These are phyloP conservation scores for Schwanniomyces etchellsii DNA, from an alignment of 1,139 yeast species.

Conservation along the genomic window DNA sequence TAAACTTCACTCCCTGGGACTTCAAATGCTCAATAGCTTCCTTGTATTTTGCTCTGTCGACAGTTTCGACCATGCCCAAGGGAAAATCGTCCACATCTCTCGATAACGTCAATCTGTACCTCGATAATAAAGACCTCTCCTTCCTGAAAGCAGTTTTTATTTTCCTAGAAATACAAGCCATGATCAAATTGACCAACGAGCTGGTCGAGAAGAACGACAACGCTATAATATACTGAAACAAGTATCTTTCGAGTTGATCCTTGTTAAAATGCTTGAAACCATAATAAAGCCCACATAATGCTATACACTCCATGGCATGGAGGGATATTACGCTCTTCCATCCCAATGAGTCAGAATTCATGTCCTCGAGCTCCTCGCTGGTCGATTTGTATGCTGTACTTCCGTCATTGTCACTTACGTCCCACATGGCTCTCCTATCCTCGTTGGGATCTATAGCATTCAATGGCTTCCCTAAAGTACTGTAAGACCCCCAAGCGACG, in stretches of 20 bases:
- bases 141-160: slow-evolving; percentile 10
- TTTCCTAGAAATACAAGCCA: slow-evolving; percentile 15
- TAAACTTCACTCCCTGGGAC: slow-evolving; percentile 11
- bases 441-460: slow-evolving; percentile 37
- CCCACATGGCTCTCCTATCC: slow-evolving; percentile 28
- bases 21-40: slow-evolving; percentile 9
- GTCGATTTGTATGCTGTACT: slow-evolving; percentile 13
- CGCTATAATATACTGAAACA: slow-evolving; percentile 16
- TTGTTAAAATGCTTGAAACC: slow-evolving; percentile 22
- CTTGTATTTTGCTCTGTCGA: slow-evolving; percentile 9
- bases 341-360: slow-evolving; percentile 15
- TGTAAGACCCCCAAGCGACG: slow-evolving; percentile 32
- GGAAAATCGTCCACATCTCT: slow-evolving; percentile 17
- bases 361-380: slow-evolving; percentile 13
- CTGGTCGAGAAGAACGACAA: not conserved
- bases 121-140: slow-evolving; percentile 9
- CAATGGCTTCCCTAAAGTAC: slow-evolving; percentile 38
- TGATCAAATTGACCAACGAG: not conserved
- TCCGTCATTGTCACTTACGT: slow-evolving; percentile 41
- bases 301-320: too few relatives aligned
- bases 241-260: slow-evolving; percentile 17
- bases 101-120: slow-evolving; percentile 17
- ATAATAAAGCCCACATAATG: slow-evolving; percentile 30
- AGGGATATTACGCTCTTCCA: too few relatives aligned
- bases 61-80: slow-evolving; percentile 15